Evolutionary conservation across 2,329 filamentous ascomycete genomes (phyloP), one percentile per base, ranked within the genome.

Genomic region (Penicillium oxalicum): DNA sequence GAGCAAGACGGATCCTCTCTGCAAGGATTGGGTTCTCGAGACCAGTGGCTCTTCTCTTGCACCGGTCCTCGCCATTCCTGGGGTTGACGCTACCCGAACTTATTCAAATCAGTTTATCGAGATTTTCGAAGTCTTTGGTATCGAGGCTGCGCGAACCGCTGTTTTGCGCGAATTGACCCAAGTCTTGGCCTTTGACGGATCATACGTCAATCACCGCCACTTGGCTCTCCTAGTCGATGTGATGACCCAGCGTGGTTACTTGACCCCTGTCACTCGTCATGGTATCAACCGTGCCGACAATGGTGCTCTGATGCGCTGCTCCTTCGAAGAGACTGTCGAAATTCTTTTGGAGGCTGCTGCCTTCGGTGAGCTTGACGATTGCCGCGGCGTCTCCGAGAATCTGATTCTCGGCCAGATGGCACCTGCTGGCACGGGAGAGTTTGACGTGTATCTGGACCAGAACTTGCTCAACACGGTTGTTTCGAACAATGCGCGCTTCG

Each of bases 261-360:
- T 98, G 63, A 95, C 95, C 70, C 91, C 93, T 11, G 91, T 98
- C 55, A 98, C 93, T 48, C 88, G 93, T 72, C 93, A 98, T 67
- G 93, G 93, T 74, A 98, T 98, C 76, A 98, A 98, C 76, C 84
- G 93, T 62, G 89, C 91, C 26, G 93, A 98, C 66, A 98, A 94
- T 53, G 93, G 93, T 76, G 94, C 93, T 8, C 79, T 98, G 62
- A 98, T 98, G 93, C 87, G 93, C 70, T 98, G 94, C 78, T 98
- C 93, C 2, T 98, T 98, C 73, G 93, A 98, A 73, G 94, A 98
- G 71, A 98, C 93, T 0, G 93, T 98, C 36, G 94, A 98, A 67
- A 98, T 98, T 76, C 77, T 98, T 45, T 82, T 98, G 18, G 93
- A 98, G 67, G 94, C 93, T 52, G 93, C 93, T 25, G 89, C 90